These are phyloP conservation scores for Prillingera fragicola DNA, from an alignment of 1,284 basidiomycete species.

Conservation along the genomic window DNA sequence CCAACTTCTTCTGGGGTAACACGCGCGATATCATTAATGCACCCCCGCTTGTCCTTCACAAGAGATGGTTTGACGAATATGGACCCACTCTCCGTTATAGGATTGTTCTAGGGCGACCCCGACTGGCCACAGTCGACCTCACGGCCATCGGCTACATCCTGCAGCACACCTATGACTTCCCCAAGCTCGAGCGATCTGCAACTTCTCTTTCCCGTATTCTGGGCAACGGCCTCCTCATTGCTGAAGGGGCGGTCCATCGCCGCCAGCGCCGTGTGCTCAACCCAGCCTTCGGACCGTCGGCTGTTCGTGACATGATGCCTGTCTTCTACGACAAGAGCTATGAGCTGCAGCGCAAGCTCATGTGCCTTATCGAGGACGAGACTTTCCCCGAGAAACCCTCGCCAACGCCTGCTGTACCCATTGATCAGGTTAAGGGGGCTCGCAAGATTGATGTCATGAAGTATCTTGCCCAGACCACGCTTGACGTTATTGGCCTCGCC, in stretches of 20 bases:
- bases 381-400: background rate
- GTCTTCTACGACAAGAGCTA: conserved; percentile 61
- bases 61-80: background rate
- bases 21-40: background rate
- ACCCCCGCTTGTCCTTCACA: background rate
- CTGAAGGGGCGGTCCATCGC: conserved; percentile 53
- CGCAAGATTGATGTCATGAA: conserved; percentile 53
- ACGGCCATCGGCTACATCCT: conserved; percentile 59
- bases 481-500: conserved; percentile 64
- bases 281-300: conserved; percentile 45
- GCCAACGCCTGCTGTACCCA: conserved; percentile 11
- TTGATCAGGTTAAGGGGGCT: conserved; percentile 4
- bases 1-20: background rate
- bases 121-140: conserved; percentile 59
- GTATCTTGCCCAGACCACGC: conserved; percentile 59
- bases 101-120: too few species aligned
- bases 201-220: background rate
- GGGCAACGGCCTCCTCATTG: conserved; percentile 27
- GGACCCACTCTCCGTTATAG: too few species aligned
- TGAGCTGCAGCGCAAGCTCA: conserved; percentile 48
- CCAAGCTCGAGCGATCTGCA: conserved; percentile 58
- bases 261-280: conserved; percentile 53
- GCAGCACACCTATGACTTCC: conserved; percentile 57
- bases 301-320: conserved; percentile 50
- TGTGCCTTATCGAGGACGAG: conserved; percentile 2